Evolutionary conservation across 495 filamentous ascomycete species (phyloP).

Genomic region (Lophiostoma macrostomum): DNA sequence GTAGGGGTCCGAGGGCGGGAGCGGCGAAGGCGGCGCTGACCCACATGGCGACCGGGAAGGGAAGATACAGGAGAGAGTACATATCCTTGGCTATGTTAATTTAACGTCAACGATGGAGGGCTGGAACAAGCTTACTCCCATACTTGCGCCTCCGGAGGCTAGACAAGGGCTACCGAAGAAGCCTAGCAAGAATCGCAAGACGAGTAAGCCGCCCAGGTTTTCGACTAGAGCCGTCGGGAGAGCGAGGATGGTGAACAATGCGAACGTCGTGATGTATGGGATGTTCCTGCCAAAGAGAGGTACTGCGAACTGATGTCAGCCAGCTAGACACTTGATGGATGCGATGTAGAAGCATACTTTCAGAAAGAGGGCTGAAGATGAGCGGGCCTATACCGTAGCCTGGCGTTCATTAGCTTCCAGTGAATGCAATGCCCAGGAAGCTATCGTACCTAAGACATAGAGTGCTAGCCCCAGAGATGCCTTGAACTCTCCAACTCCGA

Average conservation of each 20-base stretch:
- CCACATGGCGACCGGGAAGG: conserved; percentile 50
- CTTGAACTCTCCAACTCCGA: conserved; percentile 36
- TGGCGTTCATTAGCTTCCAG: neutral
- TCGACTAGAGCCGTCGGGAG: conserved; percentile 33
- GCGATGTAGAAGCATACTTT: conserved; percentile 4
- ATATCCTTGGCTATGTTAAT: conserved; percentile 20
- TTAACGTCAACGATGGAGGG: neutral
- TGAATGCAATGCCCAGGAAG: neutral
- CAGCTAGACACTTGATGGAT: neutral
- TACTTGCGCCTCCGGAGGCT: conserved; percentile 31
- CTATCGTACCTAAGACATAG: conserved; percentile 35
- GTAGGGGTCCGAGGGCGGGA: conserved; percentile 57
- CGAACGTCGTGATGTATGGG: conserved; percentile 37
- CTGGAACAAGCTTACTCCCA: conserved; percentile 29
- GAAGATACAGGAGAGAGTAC: conserved; percentile 43
- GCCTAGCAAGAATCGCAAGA: conserved; percentile 31
- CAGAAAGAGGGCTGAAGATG: conserved; percentile 33
- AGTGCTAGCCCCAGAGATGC: conserved; percentile 41
- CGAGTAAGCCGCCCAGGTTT: conserved; percentile 38
- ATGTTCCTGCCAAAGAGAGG: conserved; percentile 39
- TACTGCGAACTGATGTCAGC: conserved; percentile 10
- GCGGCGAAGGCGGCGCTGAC: conserved; percentile 42
- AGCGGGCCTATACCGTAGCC: conserved; percentile 44
- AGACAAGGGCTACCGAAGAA: conserved; percentile 28
- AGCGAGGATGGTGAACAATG: conserved; percentile 36